Evolutionary conservation across 2,329 filamentous ascomycete species (phyloP), one percentile per base, ranked within the genome.

Genomic region (Hypocreales sp.): DNA sequence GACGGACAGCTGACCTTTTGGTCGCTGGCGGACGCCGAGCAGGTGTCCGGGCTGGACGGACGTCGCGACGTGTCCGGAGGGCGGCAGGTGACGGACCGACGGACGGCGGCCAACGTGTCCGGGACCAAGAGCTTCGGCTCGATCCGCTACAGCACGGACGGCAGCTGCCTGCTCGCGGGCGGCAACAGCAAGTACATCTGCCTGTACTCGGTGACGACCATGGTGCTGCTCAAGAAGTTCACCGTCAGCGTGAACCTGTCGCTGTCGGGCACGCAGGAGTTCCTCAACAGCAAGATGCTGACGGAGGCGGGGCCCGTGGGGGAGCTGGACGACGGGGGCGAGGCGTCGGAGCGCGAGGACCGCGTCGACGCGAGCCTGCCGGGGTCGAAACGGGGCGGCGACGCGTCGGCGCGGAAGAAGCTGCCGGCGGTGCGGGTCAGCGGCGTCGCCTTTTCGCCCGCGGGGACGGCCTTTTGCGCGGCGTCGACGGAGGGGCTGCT

Each of bases 181-280:
- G 90, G 90, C 18, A 93, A 90, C 61, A 94, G 84, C 73, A 98
- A 98, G 58, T 94, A 92, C 51, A 94, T 98, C 28, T 95, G 90
- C 48, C 55, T 98, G 31, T 98, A 98, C 55, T 87, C 92, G n/a
- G 82, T 92, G 18, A 74, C 75, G 31, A 92, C 87, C 1, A 84
- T 90, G 50, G 83, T 90, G 1, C 60, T 98, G 8, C 61, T 95
- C 30, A 93, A 92, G 51, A 94, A 94, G 48, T 98, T 79, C 47
- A 94, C 87, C 2, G 86, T 95, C 43, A 92, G 82, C 40, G 72
- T 93, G 44, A 98, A 98, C 51, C 62, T 94, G n/a, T 92, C 86
- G 2, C 61, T 98, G 3, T 86, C 92, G 13, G 90, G 90, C 25
- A 98, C 90, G 1, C 87, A 95, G 46, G 90, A 98, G 50, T 93